Evolutionary conservation across 73 alveolate genomes (phyloP), one percentile per base, ranked within the genome.

Genomic region (Breviolum minutum): DNA sequence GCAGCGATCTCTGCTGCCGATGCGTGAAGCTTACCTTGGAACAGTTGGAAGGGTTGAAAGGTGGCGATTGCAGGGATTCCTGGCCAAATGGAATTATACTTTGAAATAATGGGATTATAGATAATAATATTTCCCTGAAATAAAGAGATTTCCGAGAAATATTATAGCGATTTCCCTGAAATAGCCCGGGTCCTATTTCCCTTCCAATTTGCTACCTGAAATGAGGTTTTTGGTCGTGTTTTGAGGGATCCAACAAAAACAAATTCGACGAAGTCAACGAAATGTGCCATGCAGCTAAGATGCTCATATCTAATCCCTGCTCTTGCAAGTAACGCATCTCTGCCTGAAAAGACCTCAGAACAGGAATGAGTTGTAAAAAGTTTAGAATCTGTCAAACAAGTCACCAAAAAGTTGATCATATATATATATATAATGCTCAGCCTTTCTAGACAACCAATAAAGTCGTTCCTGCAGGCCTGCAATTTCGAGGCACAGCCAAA

Each of bases 261-360:
- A n/a, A n/a, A n/a, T n/a, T 26, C 4, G 24, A 8, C 12, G 48
- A 26, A 16, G 54, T 10, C 1, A 24, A 14, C 86, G 61, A n/a
- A n/a, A 9, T 12, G 81, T 40, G 3, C 61, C 61, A 26, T 19
- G 90, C 90, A 14, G 95, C 87, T 86, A 26, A 89, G 96, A n/a
- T 30, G 88, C 97, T 71, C 54, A 90, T 70, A 27, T 90, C 97
- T 61, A 90, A 19, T 61, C 97, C 97, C 61, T 90, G 97, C 63
- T 71, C 74, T 61, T 90, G 87, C 88, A 90, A 74, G 76, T 69
- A 54, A 40, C 82, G 74, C 76, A 76, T 90, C 64, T 90, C 97
- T 60, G 97, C 97, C 60, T 90, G 97, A 68, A 90, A 90, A 60
- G 95, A 68, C 95, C 95, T 87, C 13, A 30, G 60, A 64, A 32